Percentiles rank a stretch among this genome's conserved stretches.
Evolutionary conservation across 1,139 yeast species (phyloP).

Genomic region (Magnusiomyces fungicola): DNA sequence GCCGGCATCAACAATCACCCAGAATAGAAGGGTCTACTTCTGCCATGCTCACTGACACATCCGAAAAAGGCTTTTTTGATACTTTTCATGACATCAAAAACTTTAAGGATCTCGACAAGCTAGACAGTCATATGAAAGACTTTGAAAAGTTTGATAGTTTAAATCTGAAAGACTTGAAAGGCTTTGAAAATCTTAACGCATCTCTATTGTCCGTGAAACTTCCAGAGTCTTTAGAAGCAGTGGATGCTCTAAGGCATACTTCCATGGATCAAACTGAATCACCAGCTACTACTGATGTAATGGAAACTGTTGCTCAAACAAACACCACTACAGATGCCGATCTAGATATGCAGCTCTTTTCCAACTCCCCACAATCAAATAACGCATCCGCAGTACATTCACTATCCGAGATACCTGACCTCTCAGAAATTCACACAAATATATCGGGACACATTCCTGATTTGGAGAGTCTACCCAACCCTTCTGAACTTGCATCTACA

Average conservation of each 20-base stretch:
- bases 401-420: not conserved
- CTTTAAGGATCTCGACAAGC: not conserved
- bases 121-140: not conserved
- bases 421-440: not conserved
- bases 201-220: not conserved
- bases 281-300: not conserved
- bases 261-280: not conserved
- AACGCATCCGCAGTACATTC: not conserved
- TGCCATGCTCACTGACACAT: not conserved
- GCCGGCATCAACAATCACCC: not conserved
- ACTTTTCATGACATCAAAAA: not conserved
- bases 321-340: not conserved
- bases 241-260: not conserved
- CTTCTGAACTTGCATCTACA: slow-evolving; percentile 1
- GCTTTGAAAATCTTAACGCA: not conserved
- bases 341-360: not conserved
- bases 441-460: not conserved
- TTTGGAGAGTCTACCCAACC: not conserved
- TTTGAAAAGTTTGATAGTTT: not conserved
- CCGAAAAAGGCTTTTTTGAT: not conserved
- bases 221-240: not conserved
- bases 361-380: not conserved
- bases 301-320: too few relatives aligned
- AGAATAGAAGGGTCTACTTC: not conserved
- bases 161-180: slow-evolving; percentile 1